Evolutionary conservation across 2,329 filamentous ascomycete genomes (phyloP), one percentile per base, ranked within the genome.

Genomic region (Coniochaeta hoffmannii): DNA sequence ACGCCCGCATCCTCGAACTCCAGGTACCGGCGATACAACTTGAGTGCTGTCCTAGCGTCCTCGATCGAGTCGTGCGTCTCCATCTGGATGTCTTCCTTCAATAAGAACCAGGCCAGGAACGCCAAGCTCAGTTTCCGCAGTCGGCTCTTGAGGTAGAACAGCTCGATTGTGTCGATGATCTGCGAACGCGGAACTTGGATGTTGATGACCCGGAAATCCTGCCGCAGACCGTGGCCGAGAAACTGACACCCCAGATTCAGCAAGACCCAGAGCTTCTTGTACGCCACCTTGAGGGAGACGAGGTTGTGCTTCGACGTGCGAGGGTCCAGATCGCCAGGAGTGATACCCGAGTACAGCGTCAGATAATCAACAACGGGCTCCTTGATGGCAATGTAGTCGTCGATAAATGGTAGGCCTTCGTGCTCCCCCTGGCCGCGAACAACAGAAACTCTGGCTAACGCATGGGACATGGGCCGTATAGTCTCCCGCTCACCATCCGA

Each of bases 161-260:
- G 79, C 60, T 95, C 88, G 62, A 92, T 91, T 0, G 95, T 99
- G 71, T 99, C 94, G 55, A 99, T 90, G 34, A 96, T 88, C 69
- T 99, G 94, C 3, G 82, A 72, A 67, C 87, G 89, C 1, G 95
- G 94, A 0, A 99, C 88, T 68, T 97, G 90, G 55, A 99, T 97
- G 70, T 99, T 99, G 72, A 96, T 96, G 55, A 96, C 96, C 54
- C 94, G 90, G 73, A 99, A 97, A 71, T 99, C 94, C 63, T 94
- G 93, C 62, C 90, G 90, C 41, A 99, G 78, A 4, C 93, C 93
- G 66, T 99, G 94, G 2, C 94, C 94, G 5, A 99, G 82, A 68
- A 99, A 99, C 59, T 89, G 84, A 72, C 91, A 96, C 50, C 94
- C 94, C 0, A 97, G 79, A 67, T 99, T 99, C 31, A 99, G 81